These are phyloP conservation scores for Sporobolomyces phaffii DNA, from an alignment of 768 basidiomycete species.

Conservation along the genomic window DNA sequence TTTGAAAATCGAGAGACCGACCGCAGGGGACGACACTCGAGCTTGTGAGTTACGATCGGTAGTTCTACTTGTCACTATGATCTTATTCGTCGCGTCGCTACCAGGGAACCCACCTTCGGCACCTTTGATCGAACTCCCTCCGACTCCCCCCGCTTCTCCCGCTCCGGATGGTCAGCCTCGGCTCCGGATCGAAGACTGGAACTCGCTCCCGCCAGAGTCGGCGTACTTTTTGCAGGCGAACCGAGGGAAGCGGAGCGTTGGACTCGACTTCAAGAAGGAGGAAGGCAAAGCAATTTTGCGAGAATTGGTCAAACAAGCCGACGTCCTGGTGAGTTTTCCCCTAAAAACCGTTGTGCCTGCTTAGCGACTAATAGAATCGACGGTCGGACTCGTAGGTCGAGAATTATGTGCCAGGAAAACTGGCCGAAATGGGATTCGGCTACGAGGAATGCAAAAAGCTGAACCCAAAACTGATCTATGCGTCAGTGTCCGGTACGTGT, in stretches of 20 bases:
- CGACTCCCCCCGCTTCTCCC: slow-evolving; percentile 38
- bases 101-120: slow-evolving; percentile 49
- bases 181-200: slow-evolving; percentile 49
- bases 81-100: background rate
- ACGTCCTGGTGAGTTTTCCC: slow-evolving; percentile 60
- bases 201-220: slow-evolving; percentile 72
- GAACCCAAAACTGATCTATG: slow-evolving; percentile 76
- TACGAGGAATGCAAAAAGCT: slow-evolving; percentile 72
- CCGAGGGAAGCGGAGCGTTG: slow-evolving; percentile 81
- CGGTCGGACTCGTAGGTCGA: slow-evolving; percentile 10
- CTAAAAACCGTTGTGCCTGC: background rate
- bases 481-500: slow-evolving; percentile 72
- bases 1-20: slow-evolving; percentile 75
- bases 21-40: slow-evolving; percentile 81
- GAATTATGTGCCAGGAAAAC: slow-evolving; percentile 55
- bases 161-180: slow-evolving; percentile 52
- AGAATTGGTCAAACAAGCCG: slow-evolving; percentile 64
- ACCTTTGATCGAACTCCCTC: slow-evolving; percentile 43
- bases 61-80: too few species aligned
- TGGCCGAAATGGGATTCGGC: slow-evolving; percentile 74
- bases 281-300: slow-evolving; percentile 70
- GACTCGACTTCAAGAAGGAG: slow-evolving; percentile 75
- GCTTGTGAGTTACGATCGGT: slow-evolving; percentile 2
- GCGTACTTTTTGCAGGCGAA: slow-evolving; percentile 88
- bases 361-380: background rate